Percentiles rank a stretch among this genome's conserved stretches.
Evolutionary conservation across 1,284 basidiomycete species (phyloP).

Genomic region (Trametes polyzona): DNA sequence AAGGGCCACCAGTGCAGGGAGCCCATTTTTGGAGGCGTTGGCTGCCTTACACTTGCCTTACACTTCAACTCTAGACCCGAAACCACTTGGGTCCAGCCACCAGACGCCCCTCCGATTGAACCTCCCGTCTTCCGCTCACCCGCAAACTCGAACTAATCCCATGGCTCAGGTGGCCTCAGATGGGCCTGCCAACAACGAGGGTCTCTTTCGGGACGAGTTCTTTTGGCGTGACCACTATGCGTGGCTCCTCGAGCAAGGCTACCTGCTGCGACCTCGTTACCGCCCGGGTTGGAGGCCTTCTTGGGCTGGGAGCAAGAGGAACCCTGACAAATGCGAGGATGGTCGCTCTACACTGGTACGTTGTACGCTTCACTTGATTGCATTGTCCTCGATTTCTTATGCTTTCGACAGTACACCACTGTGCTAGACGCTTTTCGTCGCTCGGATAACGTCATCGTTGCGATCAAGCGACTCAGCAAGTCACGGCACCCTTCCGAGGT

Average conservation of each 20-base stretch:
- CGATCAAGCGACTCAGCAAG: conserved; percentile 3
- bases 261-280: conserved; percentile 24
- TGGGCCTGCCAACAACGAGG: neutral
- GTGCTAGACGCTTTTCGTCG: neutral
- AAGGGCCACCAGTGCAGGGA: too few species aligned
- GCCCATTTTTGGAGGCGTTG: too few species aligned
- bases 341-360: neutral
- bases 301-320: conserved; percentile 6
- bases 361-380: neutral
- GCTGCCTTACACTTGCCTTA: too few species aligned
- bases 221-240: conserved; percentile 16
- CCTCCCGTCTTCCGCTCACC: too few species aligned
- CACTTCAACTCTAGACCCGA: too few species aligned
- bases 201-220: neutral
- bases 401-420: neutral
- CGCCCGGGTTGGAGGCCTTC: conserved; percentile 21
- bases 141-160: too few species aligned
- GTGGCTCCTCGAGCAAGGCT: conserved; percentile 22
- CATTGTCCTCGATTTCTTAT: neutral
- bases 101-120: too few species aligned
- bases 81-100: too few species aligned
- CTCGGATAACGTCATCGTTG: neutral
- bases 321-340: conserved; percentile 10
- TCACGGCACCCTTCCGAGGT: conserved; percentile 15
- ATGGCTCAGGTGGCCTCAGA: too few species aligned